Conservation (phyloP, 768 basidiomycete species). For the Podaxis pistillaris region DNA sequence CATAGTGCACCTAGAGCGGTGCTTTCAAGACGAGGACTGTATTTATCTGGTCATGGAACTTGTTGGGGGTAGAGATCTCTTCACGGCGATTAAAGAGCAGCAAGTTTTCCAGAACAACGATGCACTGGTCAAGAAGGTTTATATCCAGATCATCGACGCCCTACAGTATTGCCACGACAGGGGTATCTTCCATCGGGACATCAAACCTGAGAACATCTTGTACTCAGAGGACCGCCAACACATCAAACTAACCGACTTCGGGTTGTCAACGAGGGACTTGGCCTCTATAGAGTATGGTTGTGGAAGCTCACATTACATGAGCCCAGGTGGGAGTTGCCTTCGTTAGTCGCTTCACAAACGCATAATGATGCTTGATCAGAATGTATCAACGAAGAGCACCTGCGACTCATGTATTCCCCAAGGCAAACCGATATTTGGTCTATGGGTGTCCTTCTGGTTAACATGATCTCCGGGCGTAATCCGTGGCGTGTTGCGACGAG, state of each 20-base stretch:
- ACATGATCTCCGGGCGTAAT: conserved; percentile 75
- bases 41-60: conserved; percentile 69
- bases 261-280: conserved; percentile 52
- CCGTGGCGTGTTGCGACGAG: conserved; percentile 75
- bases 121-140: conserved; percentile 60
- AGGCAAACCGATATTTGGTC: conserved; percentile 72
- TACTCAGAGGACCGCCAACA: conserved; percentile 49
- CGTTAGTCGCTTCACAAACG: not conserved
- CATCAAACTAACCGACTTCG: conserved; percentile 77
- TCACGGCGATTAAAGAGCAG: conserved; percentile 61
- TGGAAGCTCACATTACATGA: conserved; percentile 67
- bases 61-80: conserved; percentile 64
- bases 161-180: conserved; percentile 70
- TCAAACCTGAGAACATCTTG: conserved; percentile 85
- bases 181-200: conserved; percentile 80
- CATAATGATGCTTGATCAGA: conserved; percentile 34
- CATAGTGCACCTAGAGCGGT: conserved; percentile 67
- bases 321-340: conserved; percentile 48
- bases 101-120: conserved; percentile 56
- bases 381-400: conserved; percentile 42
- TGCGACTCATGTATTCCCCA: conserved; percentile 52
- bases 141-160: conserved; percentile 79
- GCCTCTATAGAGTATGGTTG: conserved; percentile 51
- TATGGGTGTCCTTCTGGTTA: conserved; percentile 77
- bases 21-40: conserved; percentile 57